A percentile compares a stretch with the other conserved stretches of the same genome.
These are phyloP conservation scores for Crithidia acanthocephali DNA, from an alignment of 208 protist species.

Conservation along the genomic window DNA sequence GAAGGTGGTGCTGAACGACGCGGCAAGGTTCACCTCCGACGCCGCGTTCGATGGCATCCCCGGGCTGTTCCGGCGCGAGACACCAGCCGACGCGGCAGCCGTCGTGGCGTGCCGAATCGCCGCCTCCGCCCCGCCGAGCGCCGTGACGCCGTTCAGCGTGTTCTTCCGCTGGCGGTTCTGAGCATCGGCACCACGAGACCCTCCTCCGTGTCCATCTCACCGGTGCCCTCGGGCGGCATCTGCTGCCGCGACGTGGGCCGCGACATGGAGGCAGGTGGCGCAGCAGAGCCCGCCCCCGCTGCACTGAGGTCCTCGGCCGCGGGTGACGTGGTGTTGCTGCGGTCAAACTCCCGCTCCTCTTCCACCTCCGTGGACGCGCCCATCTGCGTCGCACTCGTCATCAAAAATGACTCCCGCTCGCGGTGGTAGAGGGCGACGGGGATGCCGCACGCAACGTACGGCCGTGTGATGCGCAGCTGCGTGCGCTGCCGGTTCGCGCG, in stretches of 20 bases:
- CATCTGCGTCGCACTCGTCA: conserved; percentile 54
- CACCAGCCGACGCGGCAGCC: conserved; percentile 1
- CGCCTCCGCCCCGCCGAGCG: conserved; percentile 18
- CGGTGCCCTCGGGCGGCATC: neutral
- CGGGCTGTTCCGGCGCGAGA: neutral
- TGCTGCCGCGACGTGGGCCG: neutral
- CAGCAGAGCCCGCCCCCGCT: neutral
- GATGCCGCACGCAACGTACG: conserved; percentile 52
- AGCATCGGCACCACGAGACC: neutral
- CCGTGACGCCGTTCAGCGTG: conserved; percentile 8
- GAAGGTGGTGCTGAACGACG: neutral
- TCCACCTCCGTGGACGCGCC: conserved; percentile 16
- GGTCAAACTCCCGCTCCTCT: conserved; percentile 32
- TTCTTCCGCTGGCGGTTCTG: neutral
- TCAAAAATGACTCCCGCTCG: conserved; percentile 66
- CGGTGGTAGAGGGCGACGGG: conserved; percentile 68
- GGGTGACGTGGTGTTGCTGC: neutral
- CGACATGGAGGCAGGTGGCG: neutral
- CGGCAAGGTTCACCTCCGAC: neutral
- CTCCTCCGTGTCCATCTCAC: conserved; percentile 9
- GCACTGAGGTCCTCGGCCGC: neutral
- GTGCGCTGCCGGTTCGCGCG: conserved; percentile 53
- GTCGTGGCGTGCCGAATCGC: conserved; percentile 3
- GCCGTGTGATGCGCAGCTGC: conserved; percentile 55
- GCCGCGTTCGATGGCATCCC: neutral